Conservation (phyloP, 1,139 yeast genomes). For the Casaregolazyma suthepensis region DNA sequence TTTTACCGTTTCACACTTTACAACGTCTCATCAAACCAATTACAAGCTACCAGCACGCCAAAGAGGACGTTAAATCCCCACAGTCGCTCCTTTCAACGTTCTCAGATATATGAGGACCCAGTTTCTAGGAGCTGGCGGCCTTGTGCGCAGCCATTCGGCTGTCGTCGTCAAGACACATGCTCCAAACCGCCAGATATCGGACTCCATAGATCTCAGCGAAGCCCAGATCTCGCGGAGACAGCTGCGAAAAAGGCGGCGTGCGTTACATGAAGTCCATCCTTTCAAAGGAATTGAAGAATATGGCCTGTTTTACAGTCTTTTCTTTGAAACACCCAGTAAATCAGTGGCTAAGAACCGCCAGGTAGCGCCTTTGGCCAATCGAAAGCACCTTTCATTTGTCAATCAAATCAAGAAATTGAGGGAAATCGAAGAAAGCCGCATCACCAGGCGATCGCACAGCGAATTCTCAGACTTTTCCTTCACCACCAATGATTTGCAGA, state of each 20-base stretch:
- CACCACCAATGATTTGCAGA: constrained; percentile 3
- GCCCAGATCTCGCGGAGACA: not conserved
- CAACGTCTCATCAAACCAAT: not conserved
- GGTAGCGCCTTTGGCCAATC: not conserved
- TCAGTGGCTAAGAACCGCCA: not conserved
- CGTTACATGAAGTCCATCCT: constrained; percentile 3
- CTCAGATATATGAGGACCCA: constrained; percentile 5
- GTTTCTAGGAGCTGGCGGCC: constrained; percentile 3
- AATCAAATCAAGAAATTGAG: constrained; percentile 20
- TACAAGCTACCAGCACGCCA: not conserved
- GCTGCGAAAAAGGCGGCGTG: not conserved
- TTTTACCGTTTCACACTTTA: not conserved
- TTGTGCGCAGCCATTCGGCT: constrained; percentile 2
- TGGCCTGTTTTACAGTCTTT: constrained; percentile 9
- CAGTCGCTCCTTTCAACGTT: not conserved
- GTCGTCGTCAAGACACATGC: not conserved
- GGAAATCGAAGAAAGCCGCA: constrained; percentile 15
- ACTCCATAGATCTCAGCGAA: not conserved
- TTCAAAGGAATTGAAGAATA: constrained; percentile 11
- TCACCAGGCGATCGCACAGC: not conserved
- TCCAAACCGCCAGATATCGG: not conserved
- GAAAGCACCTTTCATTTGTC: constrained; percentile 13
- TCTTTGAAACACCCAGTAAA: constrained; percentile 4
- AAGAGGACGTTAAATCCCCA: not conserved
- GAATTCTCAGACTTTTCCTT: not conserved